phyloP scores from a whole-genome alignment of 495 filamentous ascomycete species.

The Tuber magnatum region DNA sequence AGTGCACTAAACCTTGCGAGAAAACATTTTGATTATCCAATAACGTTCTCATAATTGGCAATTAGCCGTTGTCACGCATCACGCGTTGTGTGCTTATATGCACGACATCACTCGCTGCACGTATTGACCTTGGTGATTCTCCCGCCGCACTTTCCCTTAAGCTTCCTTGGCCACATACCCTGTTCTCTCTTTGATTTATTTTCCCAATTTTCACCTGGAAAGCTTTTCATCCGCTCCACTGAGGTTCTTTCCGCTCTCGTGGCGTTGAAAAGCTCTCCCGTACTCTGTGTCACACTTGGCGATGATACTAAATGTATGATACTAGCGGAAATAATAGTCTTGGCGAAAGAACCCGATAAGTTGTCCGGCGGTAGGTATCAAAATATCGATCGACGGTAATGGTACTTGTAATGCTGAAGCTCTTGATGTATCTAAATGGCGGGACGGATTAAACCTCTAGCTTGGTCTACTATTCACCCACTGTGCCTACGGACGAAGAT shows the following conservation, averaged over 20 bases:
- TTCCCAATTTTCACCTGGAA: neutral
- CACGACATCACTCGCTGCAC: neutral
- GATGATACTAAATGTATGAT: too few species aligned
- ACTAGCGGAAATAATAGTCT: neutral
- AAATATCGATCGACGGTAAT: neutral
- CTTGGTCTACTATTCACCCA: neutral
- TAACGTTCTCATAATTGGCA: neutral
- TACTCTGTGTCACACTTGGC: neutral
- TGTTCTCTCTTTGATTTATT: neutral
- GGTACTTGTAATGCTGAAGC: neutral
- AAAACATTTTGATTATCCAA: neutral
- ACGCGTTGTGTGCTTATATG: neutral
- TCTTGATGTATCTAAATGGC: neutral
- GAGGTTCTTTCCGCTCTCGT: neutral
- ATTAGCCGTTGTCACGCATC: neutral
- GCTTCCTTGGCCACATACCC: neutral
- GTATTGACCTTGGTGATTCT: neutral
- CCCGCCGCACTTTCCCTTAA: neutral
- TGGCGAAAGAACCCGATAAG: neutral
- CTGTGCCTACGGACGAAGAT: too few species aligned
- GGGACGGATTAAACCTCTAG: neutral
- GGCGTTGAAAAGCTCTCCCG: neutral
- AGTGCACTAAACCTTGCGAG: neutral
- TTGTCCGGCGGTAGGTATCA: neutral
- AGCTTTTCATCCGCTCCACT: neutral